Percentiles rank a stretch among this genome's conserved stretches.
Evolutionary conservation across 345 rosid genomes (phyloP).

Genomic region (Melaleuca quinquenervia): DNA sequence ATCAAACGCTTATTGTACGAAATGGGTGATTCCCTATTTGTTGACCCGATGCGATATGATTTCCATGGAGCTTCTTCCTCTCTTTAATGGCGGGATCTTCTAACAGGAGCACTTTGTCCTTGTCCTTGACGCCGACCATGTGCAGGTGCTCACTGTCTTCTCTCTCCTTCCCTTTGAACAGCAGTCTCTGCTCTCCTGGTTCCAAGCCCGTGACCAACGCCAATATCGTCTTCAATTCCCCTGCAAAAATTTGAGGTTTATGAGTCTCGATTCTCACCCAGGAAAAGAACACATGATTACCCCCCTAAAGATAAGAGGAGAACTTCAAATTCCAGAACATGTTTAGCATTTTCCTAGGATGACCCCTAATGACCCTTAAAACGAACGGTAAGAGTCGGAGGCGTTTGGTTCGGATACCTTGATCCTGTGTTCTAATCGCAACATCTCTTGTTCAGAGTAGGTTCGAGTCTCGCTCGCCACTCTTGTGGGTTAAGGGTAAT

Average conservation of each 20-base stretch:
- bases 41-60: slow-evolving; percentile 10
- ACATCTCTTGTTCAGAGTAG: not conserved
- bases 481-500: too few relatives aligned
- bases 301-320: not conserved
- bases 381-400: too few relatives aligned
- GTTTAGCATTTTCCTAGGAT: not conserved
- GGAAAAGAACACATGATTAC: not conserved
- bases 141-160: slow-evolving; percentile 67
- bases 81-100: slow-evolving; percentile 84
- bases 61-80: slow-evolving; percentile 54
- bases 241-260: slow-evolving; percentile 15
- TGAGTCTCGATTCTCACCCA: not conserved
- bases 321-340: not conserved
- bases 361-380: not conserved
- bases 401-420: too few relatives aligned
- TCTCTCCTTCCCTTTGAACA: slow-evolving; percentile 89
- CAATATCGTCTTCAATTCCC: slow-evolving; percentile 75
- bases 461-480: not conserved
- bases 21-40: slow-evolving; percentile 15
- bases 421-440: not conserved
- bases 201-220: slow-evolving; percentile 59
- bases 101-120: slow-evolving; percentile 67
- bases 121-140: slow-evolving; percentile 92
- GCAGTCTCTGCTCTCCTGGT: slow-evolving; percentile 70
- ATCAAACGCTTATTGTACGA: slow-evolving; percentile 45